These are phyloP conservation scores for Aspergillus udagawae DNA, from an alignment of 2,329 filamentous ascomycete genomes.

Conservation along the genomic window DNA sequence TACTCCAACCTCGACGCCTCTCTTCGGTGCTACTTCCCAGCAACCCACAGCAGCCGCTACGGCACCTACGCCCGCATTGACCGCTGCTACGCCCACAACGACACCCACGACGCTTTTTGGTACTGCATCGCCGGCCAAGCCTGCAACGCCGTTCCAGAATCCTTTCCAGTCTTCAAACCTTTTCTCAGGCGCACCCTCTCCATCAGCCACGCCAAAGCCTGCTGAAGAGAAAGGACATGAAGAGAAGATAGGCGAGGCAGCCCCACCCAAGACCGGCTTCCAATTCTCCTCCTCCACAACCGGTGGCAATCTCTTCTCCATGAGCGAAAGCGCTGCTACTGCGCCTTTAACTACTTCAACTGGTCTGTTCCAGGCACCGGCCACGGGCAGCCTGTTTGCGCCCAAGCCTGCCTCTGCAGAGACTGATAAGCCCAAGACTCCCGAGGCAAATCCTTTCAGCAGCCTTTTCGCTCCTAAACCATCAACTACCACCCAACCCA, in stretches of 20 bases:
- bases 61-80: slow-evolving; percentile 11
- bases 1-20: slow-evolving; percentile 16
- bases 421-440: slow-evolving; percentile 12
- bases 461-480: slow-evolving; percentile 17
- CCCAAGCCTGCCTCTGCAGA: slow-evolving; percentile 15
- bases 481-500: slow-evolving; percentile 10
- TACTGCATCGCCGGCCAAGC: slow-evolving; percentile 11
- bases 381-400: slow-evolving; percentile 20
- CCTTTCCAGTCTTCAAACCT: slow-evolving; percentile 21
- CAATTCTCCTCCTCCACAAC: slow-evolving; percentile 10
- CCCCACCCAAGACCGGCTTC: slow-evolving; percentile 11
- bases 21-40: slow-evolving; percentile 27
- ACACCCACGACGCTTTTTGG: slow-evolving; percentile 18
- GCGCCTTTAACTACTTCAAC: slow-evolving; percentile 7
- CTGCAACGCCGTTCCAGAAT: slow-evolving; percentile 16
- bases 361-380: slow-evolving; percentile 16
- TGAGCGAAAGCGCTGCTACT: slow-evolving; percentile 9
- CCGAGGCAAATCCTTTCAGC: slow-evolving; percentile 18
- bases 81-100: slow-evolving; percentile 7
- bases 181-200: slow-evolving; percentile 11
- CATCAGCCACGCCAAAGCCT: slow-evolving; percentile 9
- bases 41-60: slow-evolving; percentile 10
- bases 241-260: slow-evolving; percentile 9
- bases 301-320: slow-evolving; percentile 17
- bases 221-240: slow-evolving; percentile 11